These are phyloP conservation scores for Suhomyces faveliae DNA, from an alignment of 805 yeast genomes.

Conservation along the genomic window DNA sequence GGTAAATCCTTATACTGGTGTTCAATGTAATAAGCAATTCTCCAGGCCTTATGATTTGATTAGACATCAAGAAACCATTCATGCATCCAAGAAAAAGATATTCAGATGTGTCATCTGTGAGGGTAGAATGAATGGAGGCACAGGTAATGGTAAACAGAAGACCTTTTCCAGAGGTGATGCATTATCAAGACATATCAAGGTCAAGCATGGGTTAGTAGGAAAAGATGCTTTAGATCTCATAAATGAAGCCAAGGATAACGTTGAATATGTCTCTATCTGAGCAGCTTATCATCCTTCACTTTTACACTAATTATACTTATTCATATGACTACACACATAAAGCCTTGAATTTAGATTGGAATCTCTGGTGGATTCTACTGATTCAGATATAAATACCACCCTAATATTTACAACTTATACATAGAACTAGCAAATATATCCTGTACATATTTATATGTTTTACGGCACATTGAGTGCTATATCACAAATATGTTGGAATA, in stretches of 20 bases:
- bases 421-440: constrained; percentile 4
- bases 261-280: constrained; percentile 49
- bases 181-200: constrained; percentile 54
- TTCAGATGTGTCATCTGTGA: constrained; percentile 48
- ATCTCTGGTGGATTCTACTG: background rate
- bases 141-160: constrained; percentile 49
- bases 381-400: constrained; percentile 1
- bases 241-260: constrained; percentile 73
- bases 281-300: background rate
- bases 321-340: background rate
- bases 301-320: background rate
- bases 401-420: background rate
- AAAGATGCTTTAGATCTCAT: constrained; percentile 68
- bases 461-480: background rate
- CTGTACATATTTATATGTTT: constrained; percentile 2
- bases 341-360: background rate
- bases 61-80: constrained; percentile 50
- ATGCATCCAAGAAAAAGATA: constrained; percentile 45
- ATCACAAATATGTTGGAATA: background rate
- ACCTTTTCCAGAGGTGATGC: constrained; percentile 50
- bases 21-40: constrained; percentile 72
- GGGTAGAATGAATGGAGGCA: constrained; percentile 45
- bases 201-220: constrained; percentile 76
- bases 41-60: constrained; percentile 62
- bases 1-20: constrained; percentile 58